Evolutionary conservation across 2,329 filamentous ascomycete genomes (phyloP).

Genomic region (Venturia aucupariae): DNA sequence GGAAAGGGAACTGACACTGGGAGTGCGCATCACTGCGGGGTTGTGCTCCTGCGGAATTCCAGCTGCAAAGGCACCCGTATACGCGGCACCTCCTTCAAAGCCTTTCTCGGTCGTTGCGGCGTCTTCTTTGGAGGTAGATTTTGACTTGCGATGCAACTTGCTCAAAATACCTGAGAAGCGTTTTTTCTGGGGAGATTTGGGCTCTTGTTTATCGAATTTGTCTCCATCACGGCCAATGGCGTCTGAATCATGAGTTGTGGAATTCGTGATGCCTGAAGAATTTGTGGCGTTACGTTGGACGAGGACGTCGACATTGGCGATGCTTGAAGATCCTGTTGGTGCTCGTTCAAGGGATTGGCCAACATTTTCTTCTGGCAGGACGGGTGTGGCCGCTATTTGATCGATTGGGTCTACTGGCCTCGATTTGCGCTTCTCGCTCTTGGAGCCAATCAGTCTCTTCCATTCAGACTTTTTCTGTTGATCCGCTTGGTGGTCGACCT

Average conservation of each 20-base stretch:
- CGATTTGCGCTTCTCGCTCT: conserved; percentile 9
- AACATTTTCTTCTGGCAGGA: background rate
- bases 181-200: conserved; percentile 18
- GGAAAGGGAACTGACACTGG: background rate
- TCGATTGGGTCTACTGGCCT: background rate
- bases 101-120: conserved; percentile 1
- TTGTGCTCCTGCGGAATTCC: background rate
- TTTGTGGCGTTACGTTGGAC: background rate
- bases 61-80: background rate
- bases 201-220: background rate
- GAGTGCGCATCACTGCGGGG: background rate
- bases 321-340: background rate
- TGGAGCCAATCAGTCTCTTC: background rate
- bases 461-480: conserved; percentile 26
- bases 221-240: background rate
- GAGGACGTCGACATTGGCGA: background rate
- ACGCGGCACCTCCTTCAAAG: background rate
- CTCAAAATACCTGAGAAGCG: conserved; percentile 29
- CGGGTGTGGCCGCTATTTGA: background rate
- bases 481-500: conserved; percentile 31
- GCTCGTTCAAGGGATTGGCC: background rate
- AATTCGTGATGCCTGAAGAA: background rate
- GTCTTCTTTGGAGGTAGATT: conserved; percentile 19
- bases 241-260: background rate
- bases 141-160: conserved; percentile 32